Evolutionary conservation across 139 green algal genomes (phyloP).

Genomic region (Coccomyxa sp.): DNA sequence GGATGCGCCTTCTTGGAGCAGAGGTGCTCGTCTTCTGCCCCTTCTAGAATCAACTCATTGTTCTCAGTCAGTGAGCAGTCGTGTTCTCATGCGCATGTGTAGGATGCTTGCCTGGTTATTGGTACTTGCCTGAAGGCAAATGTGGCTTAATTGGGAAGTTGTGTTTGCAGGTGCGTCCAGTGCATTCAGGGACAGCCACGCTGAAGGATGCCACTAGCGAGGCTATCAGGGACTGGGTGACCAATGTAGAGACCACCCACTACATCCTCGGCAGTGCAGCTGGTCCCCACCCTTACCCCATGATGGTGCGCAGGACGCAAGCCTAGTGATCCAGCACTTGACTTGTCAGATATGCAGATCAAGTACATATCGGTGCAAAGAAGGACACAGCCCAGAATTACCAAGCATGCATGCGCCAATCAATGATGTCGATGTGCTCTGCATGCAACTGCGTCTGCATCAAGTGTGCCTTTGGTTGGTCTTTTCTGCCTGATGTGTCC

Average conservation of each 20-base stretch:
- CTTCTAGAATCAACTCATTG: background rate
- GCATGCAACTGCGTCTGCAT: background rate
- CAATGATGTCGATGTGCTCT: background rate
- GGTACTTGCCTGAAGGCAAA: too few relatives aligned
- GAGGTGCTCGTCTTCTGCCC: constrained; percentile 55
- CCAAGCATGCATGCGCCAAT: too few relatives aligned
- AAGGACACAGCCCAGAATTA: background rate
- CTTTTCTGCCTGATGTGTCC: background rate
- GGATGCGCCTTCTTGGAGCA: constrained; percentile 95
- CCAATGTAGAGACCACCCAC: constrained; percentile 98
- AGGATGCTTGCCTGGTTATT: too few relatives aligned
- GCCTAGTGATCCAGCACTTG: background rate
- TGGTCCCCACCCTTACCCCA: constrained; percentile 97
- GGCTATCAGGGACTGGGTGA: constrained; percentile 99
- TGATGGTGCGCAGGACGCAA: constrained; percentile 73
- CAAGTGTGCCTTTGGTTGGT: background rate
- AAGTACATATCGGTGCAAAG: background rate
- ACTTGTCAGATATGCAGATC: background rate
- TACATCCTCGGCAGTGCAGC: constrained; percentile 98
- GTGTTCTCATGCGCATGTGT: too few relatives aligned
- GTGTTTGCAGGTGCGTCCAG: constrained; percentile 52
- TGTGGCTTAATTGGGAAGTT: too few relatives aligned
- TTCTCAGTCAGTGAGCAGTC: too few relatives aligned
- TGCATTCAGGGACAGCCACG: constrained; percentile 88
- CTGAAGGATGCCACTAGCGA: constrained; percentile 98